Percentiles rank a stretch among this genome's conserved stretches.
phyloP scores from a whole-genome alignment of 352 stramenopile genomes.

The Globisporangium okanoganense region DNA sequence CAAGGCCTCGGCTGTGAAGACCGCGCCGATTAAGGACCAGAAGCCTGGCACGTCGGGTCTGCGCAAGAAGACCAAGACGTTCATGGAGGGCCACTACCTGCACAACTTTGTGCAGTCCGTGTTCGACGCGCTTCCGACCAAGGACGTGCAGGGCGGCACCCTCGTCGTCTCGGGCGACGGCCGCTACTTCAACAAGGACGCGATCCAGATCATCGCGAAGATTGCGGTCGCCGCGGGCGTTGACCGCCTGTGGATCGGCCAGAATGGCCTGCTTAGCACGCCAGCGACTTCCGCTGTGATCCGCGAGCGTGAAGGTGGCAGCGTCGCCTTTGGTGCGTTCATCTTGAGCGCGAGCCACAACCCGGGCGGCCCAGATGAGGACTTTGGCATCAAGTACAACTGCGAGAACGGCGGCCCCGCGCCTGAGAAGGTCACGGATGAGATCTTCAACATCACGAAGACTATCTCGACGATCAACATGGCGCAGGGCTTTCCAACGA shows the following conservation, averaged over 20 bases:
- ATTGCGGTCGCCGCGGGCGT: constrained; percentile 97
- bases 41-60: constrained; percentile 97
- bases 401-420: constrained; percentile 96
- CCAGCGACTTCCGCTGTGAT: constrained; percentile 97
- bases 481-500: constrained; percentile 69
- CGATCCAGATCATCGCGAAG: constrained; percentile 96
- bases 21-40: constrained; percentile 92
- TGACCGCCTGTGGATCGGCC: constrained; percentile 93
- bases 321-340: constrained; percentile 93
- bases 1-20: constrained; percentile 83
- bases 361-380: constrained; percentile 96
- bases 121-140: constrained; percentile 95
- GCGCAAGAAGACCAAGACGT: constrained; percentile 98
- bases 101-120: constrained; percentile 98
- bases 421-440: constrained; percentile 96
- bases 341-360: constrained; percentile 99
- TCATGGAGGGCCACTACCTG: constrained; percentile 98
- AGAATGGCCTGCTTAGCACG: constrained; percentile 96
- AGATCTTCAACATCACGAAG: constrained; percentile 95
- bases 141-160: constrained; percentile 92
- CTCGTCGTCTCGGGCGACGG: constrained; percentile 96
- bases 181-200: constrained; percentile 90
- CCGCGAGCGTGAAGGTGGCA: constrained; percentile 91
- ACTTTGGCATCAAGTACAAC: constrained; percentile 99
- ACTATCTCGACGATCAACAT: constrained; percentile 95